phyloP scores from a whole-genome alignment of 495 filamentous ascomycete species.

The Neurospora sp. region DNA sequence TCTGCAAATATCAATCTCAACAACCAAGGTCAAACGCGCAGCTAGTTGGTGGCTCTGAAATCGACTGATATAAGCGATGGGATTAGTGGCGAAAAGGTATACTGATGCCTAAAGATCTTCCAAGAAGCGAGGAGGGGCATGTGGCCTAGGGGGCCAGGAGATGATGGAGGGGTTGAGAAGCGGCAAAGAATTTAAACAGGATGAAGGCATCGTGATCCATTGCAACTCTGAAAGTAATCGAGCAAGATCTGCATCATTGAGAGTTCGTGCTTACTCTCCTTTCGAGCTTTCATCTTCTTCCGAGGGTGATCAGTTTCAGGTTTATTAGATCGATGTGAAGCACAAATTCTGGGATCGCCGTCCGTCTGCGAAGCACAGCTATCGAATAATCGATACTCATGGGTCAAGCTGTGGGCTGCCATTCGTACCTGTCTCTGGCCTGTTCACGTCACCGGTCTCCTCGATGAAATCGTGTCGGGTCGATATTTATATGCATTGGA shows the following conservation, averaged over 20 bases:
- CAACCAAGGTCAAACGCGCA: not conserved
- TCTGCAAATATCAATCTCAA: not conserved
- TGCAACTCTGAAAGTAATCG: not conserved
- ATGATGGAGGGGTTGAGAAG: not conserved
- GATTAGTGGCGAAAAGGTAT: not conserved
- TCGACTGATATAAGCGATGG: not conserved
- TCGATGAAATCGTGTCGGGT: not conserved
- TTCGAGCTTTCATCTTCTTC: not conserved
- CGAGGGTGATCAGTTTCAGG: not conserved
- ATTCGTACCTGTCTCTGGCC: not conserved
- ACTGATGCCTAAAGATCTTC: not conserved
- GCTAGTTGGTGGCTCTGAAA: not conserved
- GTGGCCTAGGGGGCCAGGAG: not conserved
- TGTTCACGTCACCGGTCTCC: not conserved
- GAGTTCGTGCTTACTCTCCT: not conserved
- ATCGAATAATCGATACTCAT: not conserved
- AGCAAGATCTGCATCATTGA: not conserved
- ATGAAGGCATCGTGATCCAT: not conserved
- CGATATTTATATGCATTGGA: not conserved
- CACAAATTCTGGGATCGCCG: not conserved
- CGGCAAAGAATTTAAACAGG: not conserved
- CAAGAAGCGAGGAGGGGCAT: not conserved
- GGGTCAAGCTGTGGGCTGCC: not conserved
- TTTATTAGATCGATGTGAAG: not conserved
- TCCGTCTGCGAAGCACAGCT: not conserved